Percentiles rank a stretch among this genome's conserved stretches.
phyloP scores from a whole-genome alignment of 345 rosid genomes.

The Aquilaria yunnanensis region DNA sequence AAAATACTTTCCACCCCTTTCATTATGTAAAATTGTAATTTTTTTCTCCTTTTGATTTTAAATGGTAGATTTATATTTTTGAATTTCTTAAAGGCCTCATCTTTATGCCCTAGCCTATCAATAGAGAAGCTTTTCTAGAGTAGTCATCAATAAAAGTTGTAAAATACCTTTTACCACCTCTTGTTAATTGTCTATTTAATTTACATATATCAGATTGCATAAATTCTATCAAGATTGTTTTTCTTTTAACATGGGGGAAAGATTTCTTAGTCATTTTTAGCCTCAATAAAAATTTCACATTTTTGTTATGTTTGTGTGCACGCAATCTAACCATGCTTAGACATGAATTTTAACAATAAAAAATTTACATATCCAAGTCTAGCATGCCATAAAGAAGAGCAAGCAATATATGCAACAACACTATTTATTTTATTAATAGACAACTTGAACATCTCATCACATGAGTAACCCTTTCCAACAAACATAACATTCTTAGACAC shows the following conservation, averaged over 20 bases:
- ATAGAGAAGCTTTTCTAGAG: background rate
- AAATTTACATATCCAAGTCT: background rate
- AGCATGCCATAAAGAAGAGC: background rate
- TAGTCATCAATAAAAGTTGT: no score
- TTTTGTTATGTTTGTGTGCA: background rate
- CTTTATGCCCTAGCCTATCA: background rate
- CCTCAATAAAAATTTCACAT: background rate
- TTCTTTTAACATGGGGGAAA: background rate
- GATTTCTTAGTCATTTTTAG: background rate
- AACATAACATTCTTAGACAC: no score
- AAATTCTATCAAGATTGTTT: no score
- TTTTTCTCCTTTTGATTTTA: background rate
- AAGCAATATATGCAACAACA: background rate
- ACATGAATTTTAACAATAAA: background rate
- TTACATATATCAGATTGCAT: no score
- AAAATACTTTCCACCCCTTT: background rate
- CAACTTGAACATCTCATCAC: background rate
- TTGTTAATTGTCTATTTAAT: no score
- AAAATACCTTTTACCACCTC: no score
- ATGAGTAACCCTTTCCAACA: no score
- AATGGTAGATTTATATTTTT: background rate
- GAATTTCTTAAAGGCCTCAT: background rate
- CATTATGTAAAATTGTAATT: no score
- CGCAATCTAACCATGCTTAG: background rate
- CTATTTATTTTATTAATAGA: background rate